Evolutionary conservation across 2,329 filamentous ascomycete species (phyloP).

Genomic region (Sclerotinia subarctica): DNA sequence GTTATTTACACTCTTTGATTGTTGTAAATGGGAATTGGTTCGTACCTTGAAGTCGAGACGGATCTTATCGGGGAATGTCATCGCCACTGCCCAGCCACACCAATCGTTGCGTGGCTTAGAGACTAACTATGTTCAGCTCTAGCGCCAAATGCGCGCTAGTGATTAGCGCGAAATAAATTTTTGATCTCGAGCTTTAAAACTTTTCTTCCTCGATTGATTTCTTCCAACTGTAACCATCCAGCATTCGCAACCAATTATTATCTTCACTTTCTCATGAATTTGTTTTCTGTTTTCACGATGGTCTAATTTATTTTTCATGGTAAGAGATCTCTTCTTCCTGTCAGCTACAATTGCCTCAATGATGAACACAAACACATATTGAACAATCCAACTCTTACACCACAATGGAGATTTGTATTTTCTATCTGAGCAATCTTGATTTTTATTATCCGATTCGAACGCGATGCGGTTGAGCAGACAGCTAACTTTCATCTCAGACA

Average conservation of each 20-base stretch:
- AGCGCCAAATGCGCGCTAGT: background rate
- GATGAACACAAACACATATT: constrained; percentile 41
- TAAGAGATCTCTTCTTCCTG: constrained; percentile 23
- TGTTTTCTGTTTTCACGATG: background rate
- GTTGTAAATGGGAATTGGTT: background rate
- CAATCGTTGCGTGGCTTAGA: background rate
- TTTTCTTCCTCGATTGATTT: background rate
- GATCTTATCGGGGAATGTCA: constrained; percentile 14
- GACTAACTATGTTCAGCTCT: background rate
- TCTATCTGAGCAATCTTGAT: constrained; percentile 38
- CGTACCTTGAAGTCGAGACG: background rate
- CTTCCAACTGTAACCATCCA: background rate
- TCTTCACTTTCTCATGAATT: background rate
- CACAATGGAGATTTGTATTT: constrained; percentile 39
- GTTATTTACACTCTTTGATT: constrained; percentile 7
- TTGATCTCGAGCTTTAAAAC: constrained; percentile 15
- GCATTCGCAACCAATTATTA: background rate
- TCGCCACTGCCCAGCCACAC: constrained; percentile 21
- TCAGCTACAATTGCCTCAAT: constrained; percentile 32
- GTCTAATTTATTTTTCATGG: constrained; percentile 18
- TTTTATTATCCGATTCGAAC: background rate
- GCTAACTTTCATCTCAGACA: constrained; percentile 6
- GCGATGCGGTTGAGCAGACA: background rate
- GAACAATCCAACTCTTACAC: constrained; percentile 47
- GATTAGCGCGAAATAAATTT: constrained; percentile 18